Conservation (phyloP, 495 filamentous ascomycete species). For the Hamigera avellanea region DNA sequence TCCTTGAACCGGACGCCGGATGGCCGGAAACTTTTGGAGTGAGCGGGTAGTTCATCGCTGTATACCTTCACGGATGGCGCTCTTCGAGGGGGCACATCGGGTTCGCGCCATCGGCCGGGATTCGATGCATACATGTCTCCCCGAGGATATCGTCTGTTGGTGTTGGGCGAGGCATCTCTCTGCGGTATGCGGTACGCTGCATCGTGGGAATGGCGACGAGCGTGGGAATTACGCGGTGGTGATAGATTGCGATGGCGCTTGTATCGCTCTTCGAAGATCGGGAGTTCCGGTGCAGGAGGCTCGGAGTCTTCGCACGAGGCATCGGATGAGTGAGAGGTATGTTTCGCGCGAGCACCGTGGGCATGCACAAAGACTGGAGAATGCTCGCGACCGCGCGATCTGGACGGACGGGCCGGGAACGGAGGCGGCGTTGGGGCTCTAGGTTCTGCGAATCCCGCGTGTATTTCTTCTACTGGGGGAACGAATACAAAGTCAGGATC, state of each 20-base stretch:
- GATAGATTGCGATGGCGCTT: slow-evolving; percentile 19
- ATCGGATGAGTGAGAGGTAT: slow-evolving; percentile 15
- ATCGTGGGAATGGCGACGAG: slow-evolving; percentile 34
- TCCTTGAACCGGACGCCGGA: slow-evolving; percentile 21
- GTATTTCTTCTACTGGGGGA: slow-evolving; percentile 4
- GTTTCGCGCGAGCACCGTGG: background rate
- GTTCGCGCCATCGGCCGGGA: slow-evolving; percentile 9
- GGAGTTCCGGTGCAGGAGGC: slow-evolving; percentile 7
- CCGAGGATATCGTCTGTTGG: slow-evolving; percentile 8
- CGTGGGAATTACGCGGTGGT: slow-evolving; percentile 14
- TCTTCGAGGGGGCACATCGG: slow-evolving; percentile 8
- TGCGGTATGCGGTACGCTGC: slow-evolving; percentile 23
- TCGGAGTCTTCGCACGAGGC: slow-evolving; percentile 17
- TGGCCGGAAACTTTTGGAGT: slow-evolving; percentile 5
- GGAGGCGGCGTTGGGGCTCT: slow-evolving; percentile 24
- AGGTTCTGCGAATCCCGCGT: slow-evolving; percentile 15
- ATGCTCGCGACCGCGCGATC: slow-evolving; percentile 15
- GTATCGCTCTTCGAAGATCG: slow-evolving; percentile 6
- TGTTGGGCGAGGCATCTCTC: slow-evolving; percentile 20
- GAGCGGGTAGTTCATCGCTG: slow-evolving; percentile 16
- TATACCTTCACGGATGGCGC: slow-evolving; percentile 6
- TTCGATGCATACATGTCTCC: slow-evolving; percentile 8
- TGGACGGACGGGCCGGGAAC: slow-evolving; percentile 8
- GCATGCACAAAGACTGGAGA: slow-evolving; percentile 3
- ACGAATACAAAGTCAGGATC: slow-evolving; percentile 7